These are phyloP conservation scores for Fusarium gaditjirri DNA, from an alignment of 2,329 filamentous ascomycete species.

Conservation along the genomic window DNA sequence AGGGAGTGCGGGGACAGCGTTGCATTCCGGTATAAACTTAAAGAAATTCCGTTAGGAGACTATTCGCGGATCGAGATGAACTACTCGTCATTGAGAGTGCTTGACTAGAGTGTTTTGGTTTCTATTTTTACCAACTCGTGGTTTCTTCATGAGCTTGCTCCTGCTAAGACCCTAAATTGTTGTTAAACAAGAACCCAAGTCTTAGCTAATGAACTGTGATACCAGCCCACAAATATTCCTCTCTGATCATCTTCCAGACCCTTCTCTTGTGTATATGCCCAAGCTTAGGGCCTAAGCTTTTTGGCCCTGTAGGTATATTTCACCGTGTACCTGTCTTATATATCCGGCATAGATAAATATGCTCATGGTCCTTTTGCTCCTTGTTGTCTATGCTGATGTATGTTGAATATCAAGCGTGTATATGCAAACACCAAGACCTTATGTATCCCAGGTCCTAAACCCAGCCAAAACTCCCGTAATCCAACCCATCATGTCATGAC, in stretches of 20 bases:
- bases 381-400: background rate
- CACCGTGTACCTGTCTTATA: accelerated
- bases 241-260: accelerated
- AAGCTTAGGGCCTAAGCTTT: accelerated
- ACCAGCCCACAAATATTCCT: background rate
- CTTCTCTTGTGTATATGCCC: background rate
- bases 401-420: slow-evolving; percentile 15
- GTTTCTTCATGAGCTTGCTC: background rate
- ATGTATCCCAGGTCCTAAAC: background rate
- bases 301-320: background rate
- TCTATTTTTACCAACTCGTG: background rate
- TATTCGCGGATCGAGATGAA: no score
- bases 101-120: background rate
- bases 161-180: no score
- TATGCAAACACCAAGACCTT: background rate
- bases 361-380: background rate
- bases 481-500: background rate
- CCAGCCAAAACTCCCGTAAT: background rate
- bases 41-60: background rate
- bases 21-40: background rate
- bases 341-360: background rate
- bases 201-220: accelerated
- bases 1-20: background rate
- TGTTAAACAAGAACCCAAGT: background rate
- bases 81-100: background rate